A percentile compares a stretch with the other conserved stretches of the same genome.
Conservation (phyloP, 164 flowering plant species). For the Cinnamomum chago region DNA sequence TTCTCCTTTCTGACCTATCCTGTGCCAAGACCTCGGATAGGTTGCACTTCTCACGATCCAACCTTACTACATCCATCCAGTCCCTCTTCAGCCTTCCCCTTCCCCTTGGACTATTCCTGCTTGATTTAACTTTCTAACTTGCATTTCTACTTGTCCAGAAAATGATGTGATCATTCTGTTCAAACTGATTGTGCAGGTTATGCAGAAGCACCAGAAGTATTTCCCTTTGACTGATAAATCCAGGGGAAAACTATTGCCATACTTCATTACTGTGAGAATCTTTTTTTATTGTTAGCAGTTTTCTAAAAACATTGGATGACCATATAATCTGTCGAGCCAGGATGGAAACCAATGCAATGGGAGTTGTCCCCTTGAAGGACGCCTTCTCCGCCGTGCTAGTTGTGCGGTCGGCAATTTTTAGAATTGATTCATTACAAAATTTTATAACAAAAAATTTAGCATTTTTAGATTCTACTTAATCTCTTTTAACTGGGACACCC, state of each 20-base stretch:
- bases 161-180: background rate
- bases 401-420: background rate
- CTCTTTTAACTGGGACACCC: background rate
- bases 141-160: background rate
- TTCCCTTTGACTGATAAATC: constrained; percentile 59
- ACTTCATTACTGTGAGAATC: constrained; percentile 78
- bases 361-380: too few relatives aligned
- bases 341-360: too few relatives aligned
- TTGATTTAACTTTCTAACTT: too few relatives aligned
- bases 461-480: background rate
- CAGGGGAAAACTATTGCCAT: constrained; percentile 64
- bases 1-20: too few relatives aligned
- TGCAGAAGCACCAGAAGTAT: constrained; percentile 98
- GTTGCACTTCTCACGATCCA: too few relatives aligned
- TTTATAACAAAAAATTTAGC: too few relatives aligned
- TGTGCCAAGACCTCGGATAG: too few relatives aligned
- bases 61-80: too few relatives aligned
- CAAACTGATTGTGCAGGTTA: constrained; percentile 55
- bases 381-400: background rate
- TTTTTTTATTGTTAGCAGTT: background rate
- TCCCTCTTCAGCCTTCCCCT: too few relatives aligned
- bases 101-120: too few relatives aligned
- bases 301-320: background rate
- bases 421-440: background rate
- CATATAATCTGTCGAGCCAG: too few relatives aligned